These are phyloP conservation scores for Nothophaeocryptopus gaeumannii DNA, from an alignment of 2,329 filamentous ascomycete species.

Conservation along the genomic window DNA sequence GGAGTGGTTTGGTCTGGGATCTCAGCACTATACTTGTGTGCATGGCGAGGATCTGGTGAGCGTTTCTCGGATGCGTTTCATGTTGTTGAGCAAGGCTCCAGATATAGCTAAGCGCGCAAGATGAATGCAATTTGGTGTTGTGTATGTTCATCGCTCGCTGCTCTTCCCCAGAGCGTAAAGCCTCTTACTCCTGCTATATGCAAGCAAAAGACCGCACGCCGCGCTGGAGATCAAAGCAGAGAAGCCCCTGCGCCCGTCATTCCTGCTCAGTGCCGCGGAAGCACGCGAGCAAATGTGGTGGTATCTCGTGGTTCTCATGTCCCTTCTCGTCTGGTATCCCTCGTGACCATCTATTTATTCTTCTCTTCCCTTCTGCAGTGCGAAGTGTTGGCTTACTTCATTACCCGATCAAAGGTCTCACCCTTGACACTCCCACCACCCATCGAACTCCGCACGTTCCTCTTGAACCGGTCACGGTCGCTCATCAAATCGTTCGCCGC, in stretches of 20 bases:
- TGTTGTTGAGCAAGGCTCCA: no score
- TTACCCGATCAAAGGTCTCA: slow-evolving; percentile 72
- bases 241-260: no score
- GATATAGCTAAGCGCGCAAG: no score
- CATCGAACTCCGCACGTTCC: slow-evolving; percentile 85
- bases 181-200: no score
- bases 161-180: no score
- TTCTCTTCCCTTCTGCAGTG: not conserved
- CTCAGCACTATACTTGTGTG: not conserved
- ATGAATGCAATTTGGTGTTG: no score
- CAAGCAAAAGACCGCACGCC: no score
- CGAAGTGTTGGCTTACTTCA: slow-evolving; percentile 58
- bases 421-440: slow-evolving; percentile 72
- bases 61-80: not conserved
- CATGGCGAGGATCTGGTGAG: not conserved
- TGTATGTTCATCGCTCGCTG: no score
- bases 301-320: no score
- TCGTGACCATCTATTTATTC: not conserved
- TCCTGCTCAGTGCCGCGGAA: no score
- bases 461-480: slow-evolving; percentile 84
- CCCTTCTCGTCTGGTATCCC: not conserved
- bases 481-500: slow-evolving; percentile 86
- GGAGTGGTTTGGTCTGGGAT: not conserved
- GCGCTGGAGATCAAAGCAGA: no score
- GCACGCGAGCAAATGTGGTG: no score